These are phyloP conservation scores for Daedalea quercina DNA, from an alignment of 768 basidiomycete genomes.

Conservation along the genomic window DNA sequence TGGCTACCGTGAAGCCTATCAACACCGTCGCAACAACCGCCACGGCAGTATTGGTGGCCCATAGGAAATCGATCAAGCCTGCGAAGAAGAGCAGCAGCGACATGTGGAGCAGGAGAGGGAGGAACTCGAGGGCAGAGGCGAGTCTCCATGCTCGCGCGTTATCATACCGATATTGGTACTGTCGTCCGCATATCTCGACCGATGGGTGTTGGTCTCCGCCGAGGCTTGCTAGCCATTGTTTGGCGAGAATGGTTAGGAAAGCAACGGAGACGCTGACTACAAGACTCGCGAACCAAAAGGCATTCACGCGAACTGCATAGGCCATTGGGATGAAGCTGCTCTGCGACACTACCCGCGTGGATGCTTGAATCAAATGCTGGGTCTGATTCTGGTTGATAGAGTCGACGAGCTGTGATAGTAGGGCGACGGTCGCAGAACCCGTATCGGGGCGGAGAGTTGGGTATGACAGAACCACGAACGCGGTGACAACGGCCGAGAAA, in stretches of 20 bases:
- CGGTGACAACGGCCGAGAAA: slow-evolving; percentile 10
- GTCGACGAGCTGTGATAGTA: slow-evolving; percentile 3
- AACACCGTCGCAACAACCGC: slow-evolving; percentile 5
- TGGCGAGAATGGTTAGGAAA: slow-evolving; percentile 37
- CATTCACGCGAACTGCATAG: slow-evolving; percentile 32
- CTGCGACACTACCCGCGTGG: background rate
- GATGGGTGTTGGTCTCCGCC: slow-evolving; percentile 17
- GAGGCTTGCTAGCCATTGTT: slow-evolving; percentile 40
- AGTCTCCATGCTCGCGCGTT: slow-evolving; percentile 34
- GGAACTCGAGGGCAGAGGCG: slow-evolving; percentile 30
- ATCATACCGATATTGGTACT: slow-evolving; percentile 34
- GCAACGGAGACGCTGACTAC: slow-evolving; percentile 35
- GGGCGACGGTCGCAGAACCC: slow-evolving; percentile 7
- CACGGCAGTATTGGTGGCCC: slow-evolving; percentile 17
- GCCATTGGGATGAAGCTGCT: slow-evolving; percentile 13
- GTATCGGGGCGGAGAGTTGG: slow-evolving; percentile 15
- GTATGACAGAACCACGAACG: slow-evolving; percentile 23
- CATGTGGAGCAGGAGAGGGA: slow-evolving; percentile 41
- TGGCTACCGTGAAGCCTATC: slow-evolving; percentile 5
- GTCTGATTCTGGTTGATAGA: background rate
- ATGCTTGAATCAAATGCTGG: background rate
- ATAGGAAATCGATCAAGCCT: slow-evolving; percentile 39
- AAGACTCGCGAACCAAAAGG: slow-evolving; percentile 33
- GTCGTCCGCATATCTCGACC: slow-evolving; percentile 30
- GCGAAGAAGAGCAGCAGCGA: slow-evolving; percentile 46